A percentile compares a stretch with the other conserved stretches of the same genome.
Evolutionary conservation across 345 rosid genomes (phyloP).

Genomic region (Gynandropsis gynandra): DNA sequence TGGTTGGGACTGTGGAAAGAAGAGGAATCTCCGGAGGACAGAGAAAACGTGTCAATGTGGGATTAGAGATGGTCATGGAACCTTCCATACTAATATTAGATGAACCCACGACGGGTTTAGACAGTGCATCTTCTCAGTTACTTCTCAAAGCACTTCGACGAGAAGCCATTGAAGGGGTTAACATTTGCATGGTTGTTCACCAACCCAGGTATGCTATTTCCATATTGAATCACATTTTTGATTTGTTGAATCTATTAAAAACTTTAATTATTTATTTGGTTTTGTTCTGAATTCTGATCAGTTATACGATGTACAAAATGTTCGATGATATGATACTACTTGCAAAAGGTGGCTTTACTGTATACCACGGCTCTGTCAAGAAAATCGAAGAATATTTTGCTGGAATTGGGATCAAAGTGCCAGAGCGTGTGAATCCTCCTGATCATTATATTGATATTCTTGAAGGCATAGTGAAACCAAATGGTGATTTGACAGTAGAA

Average conservation of each 20-base stretch:
- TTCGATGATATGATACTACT: slow-evolving; percentile 85
- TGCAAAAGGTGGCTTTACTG: slow-evolving; percentile 81
- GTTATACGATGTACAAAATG: slow-evolving; percentile 78
- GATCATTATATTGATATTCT: slow-evolving; percentile 82
- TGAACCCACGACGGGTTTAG: slow-evolving; percentile 91
- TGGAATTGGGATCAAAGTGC: slow-evolving; percentile 59
- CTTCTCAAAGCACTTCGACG: slow-evolving; percentile 80
- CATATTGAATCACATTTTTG: background rate
- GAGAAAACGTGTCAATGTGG: slow-evolving; percentile 86
- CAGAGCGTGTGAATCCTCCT: slow-evolving; percentile 82
- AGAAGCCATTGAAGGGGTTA: slow-evolving; percentile 90
- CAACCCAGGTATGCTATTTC: slow-evolving; percentile 62
- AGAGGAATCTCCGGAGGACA: slow-evolving; percentile 97
- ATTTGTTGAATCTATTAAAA: background rate
- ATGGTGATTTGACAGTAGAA: slow-evolving; percentile 39
- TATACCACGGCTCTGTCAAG: slow-evolving; percentile 71
- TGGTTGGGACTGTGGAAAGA: slow-evolving; percentile 84
- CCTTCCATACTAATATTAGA: slow-evolving; percentile 86
- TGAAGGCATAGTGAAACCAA: slow-evolving; percentile 67
- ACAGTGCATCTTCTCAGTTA: slow-evolving; percentile 75
- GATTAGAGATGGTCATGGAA: slow-evolving; percentile 94
- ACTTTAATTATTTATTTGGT: background rate
- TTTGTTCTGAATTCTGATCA: slow-evolving; percentile 24
- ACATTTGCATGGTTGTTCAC: slow-evolving; percentile 80
- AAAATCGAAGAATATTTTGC: slow-evolving; percentile 80